Evolutionary conservation across 1,284 basidiomycete species (phyloP), one percentile per base, ranked within the genome.

Genomic region (Filobasidium uniguttulatum): DNA sequence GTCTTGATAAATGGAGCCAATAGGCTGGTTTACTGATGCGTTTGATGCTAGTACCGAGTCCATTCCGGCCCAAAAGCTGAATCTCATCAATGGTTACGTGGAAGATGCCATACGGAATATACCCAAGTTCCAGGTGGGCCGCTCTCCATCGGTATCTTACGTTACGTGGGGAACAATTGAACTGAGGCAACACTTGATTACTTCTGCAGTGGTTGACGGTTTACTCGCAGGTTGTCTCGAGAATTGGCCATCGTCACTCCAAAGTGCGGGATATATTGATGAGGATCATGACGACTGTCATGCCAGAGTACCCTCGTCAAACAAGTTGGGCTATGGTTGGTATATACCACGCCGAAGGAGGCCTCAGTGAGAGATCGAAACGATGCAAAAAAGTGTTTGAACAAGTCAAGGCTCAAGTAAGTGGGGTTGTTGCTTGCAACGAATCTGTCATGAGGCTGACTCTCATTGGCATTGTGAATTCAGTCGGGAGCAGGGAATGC

Each of bases 201-300:
- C 28, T 8, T 10, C 5, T 34, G 23, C 59, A 94, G 88, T 98
- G 91, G 87, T 85, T 85, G 57, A 93, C 86, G 0, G 91, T 91
- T 0, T 90, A 97, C 57, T 90, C 94, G 6, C 94, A 98, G 72
- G 85, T 98, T 52, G 86, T 94, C 9, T 98, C 94, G 22, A 80
- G 94, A 8, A 84, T 99, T 30, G 84, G 83, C 17, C 88, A 97
- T 60, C 71, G 69, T 15, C 84, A 87, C 60, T 61, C 70, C n/a
- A 73, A 74, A 1, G 83, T 91, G 1, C 84, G 79, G 62, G 65
- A 66, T 0, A 70, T 81, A 14, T 70, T 99, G 15, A 74, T 78
- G 1, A 72, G 69, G 50, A 77, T 98, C 34, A 87, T 98, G 55
- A 69, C 73, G 9, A 72, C 68, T 17, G 85, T 97, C 34, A 75